Evolutionary conservation across 2,329 filamentous ascomycete genomes (phyloP).

Genomic region (Aspergillus fijiensis): DNA sequence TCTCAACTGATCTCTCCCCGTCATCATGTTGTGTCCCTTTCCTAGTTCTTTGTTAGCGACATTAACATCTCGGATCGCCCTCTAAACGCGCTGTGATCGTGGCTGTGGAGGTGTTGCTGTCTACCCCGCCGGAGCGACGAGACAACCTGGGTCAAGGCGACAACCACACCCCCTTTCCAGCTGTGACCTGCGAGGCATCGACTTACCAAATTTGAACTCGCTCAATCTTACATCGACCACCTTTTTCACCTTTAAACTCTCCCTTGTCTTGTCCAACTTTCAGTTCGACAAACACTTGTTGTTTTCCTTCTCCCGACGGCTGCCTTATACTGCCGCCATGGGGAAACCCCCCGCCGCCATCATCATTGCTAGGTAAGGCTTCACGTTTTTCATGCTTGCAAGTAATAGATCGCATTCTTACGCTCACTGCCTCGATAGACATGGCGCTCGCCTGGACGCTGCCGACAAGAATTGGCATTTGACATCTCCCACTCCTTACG

Average conservation of each 20-base stretch:
- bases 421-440: constrained; percentile 57
- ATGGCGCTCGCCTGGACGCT: constrained; percentile 90
- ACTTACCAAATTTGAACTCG: neutral
- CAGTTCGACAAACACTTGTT: neutral
- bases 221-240: neutral
- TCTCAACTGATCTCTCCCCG: neutral
- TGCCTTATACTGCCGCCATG: constrained; percentile 22
- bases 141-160: neutral
- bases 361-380: constrained; percentile 43
- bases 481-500: constrained; percentile 88
- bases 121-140: neutral
- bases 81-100: neutral
- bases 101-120: neutral
- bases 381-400: neutral
- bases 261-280: neutral
- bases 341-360: constrained; percentile 43
- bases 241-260: neutral
- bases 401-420: neutral
- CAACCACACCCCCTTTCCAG: neutral
- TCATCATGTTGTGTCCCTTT: neutral
- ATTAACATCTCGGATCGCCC: neutral
- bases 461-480: constrained; percentile 95
- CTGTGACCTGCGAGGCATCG: neutral
- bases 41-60: neutral
- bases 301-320: neutral